A percentile compares a stretch with the other conserved stretches of the same genome.
These are phyloP conservation scores for Penicillium roqueforti DNA, from an alignment of 495 filamentous ascomycete genomes.

Conservation along the genomic window DNA sequence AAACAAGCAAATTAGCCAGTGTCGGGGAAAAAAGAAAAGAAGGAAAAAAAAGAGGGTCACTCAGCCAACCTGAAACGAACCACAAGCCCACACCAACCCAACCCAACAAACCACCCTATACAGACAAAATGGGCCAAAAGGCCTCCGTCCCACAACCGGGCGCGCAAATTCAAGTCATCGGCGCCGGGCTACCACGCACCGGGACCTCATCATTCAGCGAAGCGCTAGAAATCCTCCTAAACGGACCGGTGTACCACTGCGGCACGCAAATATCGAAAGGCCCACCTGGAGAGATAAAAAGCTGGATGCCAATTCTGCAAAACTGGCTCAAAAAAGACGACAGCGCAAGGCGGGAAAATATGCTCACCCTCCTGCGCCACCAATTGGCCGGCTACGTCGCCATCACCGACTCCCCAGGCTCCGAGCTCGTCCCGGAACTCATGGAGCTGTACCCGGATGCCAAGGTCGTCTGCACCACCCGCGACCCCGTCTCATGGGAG, in stretches of 20 bases:
- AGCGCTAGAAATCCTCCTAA: constrained; percentile 40
- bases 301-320: constrained; percentile 11
- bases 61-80: not conserved
- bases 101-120: not conserved
- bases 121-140: constrained; percentile 18
- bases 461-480: constrained; percentile 13
- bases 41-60: not conserved
- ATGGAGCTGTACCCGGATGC: constrained; percentile 16
- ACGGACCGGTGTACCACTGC: constrained; percentile 22
- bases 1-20: not conserved
- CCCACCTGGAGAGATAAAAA: constrained; percentile 10
- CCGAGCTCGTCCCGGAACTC: constrained; percentile 13
- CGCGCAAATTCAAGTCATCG: constrained; percentile 40
- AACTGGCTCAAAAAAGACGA: constrained; percentile 7
- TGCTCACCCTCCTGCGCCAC: constrained; percentile 6
- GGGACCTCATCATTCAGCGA: constrained; percentile 46
- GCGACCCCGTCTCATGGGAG: constrained; percentile 13
- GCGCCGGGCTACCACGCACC: constrained; percentile 45
- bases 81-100: not conserved
- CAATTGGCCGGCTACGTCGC: constrained; percentile 13
- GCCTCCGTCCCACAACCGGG: constrained; percentile 16
- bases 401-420: constrained; percentile 14
- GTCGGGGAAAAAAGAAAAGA: not conserved
- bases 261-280: constrained; percentile 19
- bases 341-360: not conserved